Percentiles rank a stretch among this genome's conserved stretches.
Evolutionary conservation across 1,284 basidiomycete genomes (phyloP).

Genomic region (Apiotrichum siamense): DNA sequence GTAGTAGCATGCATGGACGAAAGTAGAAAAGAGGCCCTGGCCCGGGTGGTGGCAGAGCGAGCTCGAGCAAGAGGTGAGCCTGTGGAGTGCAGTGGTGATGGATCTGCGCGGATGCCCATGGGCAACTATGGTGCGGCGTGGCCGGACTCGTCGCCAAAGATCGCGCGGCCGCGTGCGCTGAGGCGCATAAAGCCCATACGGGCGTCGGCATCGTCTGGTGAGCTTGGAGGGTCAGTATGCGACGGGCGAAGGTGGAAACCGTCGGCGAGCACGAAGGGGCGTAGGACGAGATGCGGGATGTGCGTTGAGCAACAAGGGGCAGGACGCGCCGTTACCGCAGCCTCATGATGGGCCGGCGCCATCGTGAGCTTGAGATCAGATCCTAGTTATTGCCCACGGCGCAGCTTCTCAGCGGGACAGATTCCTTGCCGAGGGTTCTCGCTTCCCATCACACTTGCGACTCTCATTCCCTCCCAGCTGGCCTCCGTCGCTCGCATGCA

Average conservation of each 20-base stretch:
- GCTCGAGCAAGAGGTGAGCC: not conserved
- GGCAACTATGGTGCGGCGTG: not conserved
- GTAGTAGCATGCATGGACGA: constrained; percentile 6
- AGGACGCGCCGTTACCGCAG: too few relatives aligned
- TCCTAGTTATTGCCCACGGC: too few relatives aligned
- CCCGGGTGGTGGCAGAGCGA: not conserved
- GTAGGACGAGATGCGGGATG: too few relatives aligned
- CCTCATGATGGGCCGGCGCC: too few relatives aligned
- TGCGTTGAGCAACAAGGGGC: too few relatives aligned
- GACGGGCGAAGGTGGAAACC: too few relatives aligned
- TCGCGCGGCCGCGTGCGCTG: constrained; percentile 25
- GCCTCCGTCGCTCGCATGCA: not conserved
- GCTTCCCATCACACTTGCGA: not conserved
- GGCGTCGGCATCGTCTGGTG: constrained; percentile 35
- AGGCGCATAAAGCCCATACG: constrained; percentile 33
- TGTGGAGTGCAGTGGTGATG: too few relatives aligned
- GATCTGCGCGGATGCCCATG: too few relatives aligned
- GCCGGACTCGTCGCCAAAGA: constrained; percentile 32
- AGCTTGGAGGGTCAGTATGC: constrained; percentile 24
- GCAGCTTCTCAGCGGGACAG: not conserved
- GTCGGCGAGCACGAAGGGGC: too few relatives aligned
- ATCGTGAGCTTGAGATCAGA: too few relatives aligned
- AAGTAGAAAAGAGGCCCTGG: not conserved
- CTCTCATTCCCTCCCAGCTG: too few relatives aligned
- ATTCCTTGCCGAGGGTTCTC: not conserved